These are phyloP conservation scores for Monilinia vaccinii-corymbosi DNA, from an alignment of 2,329 filamentous ascomycete genomes.

Conservation along the genomic window DNA sequence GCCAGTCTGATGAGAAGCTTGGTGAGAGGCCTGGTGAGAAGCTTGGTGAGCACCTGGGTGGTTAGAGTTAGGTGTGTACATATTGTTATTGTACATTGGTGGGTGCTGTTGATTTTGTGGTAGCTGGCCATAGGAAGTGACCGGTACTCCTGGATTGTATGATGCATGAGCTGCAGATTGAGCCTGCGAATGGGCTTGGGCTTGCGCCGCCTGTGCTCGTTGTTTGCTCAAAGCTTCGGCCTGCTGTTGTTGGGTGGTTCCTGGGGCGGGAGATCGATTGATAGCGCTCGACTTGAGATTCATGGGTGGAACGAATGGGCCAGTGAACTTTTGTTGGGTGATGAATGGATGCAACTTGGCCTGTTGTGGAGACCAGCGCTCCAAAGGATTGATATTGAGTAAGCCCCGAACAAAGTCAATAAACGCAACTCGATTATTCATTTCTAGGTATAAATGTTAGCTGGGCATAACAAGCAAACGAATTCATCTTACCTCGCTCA, in stretches of 20 bases:
- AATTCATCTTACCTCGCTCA: constrained; percentile 65
- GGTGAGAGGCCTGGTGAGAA: constrained; percentile 40
- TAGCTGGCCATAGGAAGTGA: constrained; percentile 10
- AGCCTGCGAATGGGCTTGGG: constrained; percentile 37
- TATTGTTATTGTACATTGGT: constrained; percentile 70
- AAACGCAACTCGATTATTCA: constrained; percentile 95
- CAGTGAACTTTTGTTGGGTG: constrained; percentile 94
- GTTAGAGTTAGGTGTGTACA: constrained; percentile 59
- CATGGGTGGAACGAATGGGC: constrained; percentile 94
- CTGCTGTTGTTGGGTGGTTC: constrained; percentile 91
- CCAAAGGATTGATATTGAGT: constrained; percentile 87
- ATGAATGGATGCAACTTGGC: constrained; percentile 97
- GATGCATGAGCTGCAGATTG: constrained; percentile 52
- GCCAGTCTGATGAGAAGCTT: constrained; percentile 35
- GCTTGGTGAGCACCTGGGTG: constrained; percentile 34
- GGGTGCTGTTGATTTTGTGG: constrained; percentile 59
- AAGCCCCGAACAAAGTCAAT: constrained; percentile 96
- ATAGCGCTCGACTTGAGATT: constrained; percentile 81
- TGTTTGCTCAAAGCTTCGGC: constrained; percentile 92
- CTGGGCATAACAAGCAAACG: constrained; percentile 11
- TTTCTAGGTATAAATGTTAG: constrained; percentile 52
- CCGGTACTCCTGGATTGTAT: background rate
- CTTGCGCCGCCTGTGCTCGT: constrained; percentile 62
- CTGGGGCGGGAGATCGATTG: constrained; percentile 81
- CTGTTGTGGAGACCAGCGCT: constrained; percentile 96